Evolutionary conservation across 1,284 basidiomycete species (phyloP).

Genomic region (Heterobasidion parviporum): DNA sequence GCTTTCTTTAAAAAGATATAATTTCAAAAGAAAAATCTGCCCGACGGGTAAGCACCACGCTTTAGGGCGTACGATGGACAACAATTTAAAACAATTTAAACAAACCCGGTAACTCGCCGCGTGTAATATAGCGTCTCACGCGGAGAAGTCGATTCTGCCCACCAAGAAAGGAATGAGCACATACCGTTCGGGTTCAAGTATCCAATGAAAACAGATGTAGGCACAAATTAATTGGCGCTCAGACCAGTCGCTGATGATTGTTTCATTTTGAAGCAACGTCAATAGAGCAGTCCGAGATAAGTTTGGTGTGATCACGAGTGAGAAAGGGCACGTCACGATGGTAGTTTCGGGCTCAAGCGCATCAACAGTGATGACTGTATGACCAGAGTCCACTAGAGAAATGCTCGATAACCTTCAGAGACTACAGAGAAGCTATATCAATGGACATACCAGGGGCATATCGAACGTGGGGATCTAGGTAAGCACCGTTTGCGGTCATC

Average conservation of each 20-base stretch:
- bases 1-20: too few relatives aligned
- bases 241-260: slow-evolving; percentile 36
- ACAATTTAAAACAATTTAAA: too few relatives aligned
- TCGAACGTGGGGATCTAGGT: neutral
- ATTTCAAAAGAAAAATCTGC: too few relatives aligned
- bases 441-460: neutral
- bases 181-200: slow-evolving; percentile 28
- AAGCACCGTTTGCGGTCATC: neutral
- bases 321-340: slow-evolving; percentile 71
- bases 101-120: too few relatives aligned
- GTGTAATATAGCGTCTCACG: too few relatives aligned
- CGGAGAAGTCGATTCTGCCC: too few relatives aligned
- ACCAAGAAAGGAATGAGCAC: neutral
- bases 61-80: too few relatives aligned
- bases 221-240: slow-evolving; percentile 66
- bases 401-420: neutral
- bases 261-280: slow-evolving; percentile 25
- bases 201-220: slow-evolving; percentile 68
- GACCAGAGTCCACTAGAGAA: slow-evolving; percentile 42
- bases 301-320: slow-evolving; percentile 59
- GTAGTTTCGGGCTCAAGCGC: slow-evolving; percentile 42
- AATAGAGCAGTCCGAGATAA: slow-evolving; percentile 36
- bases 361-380: slow-evolving; percentile 44
- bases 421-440: neutral
- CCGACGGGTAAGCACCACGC: too few relatives aligned